Percentiles rank a stretch among this genome's conserved stretches.
Conservation (phyloP, 257 asterid species). For the Penstemon barbatus region DNA sequence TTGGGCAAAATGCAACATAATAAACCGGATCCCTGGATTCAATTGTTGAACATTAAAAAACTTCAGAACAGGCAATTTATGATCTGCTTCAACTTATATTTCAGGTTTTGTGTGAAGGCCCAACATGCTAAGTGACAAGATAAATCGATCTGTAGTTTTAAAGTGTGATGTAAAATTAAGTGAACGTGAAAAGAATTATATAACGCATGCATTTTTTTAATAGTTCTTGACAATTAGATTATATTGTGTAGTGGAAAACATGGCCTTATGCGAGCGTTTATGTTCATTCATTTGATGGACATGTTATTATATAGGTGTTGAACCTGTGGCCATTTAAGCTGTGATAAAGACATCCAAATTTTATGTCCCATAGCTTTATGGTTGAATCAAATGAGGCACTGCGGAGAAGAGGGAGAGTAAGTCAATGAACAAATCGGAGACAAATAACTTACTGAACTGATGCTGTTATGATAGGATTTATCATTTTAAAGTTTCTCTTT, state of each 20-base stretch:
- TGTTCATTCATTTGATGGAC: neutral
- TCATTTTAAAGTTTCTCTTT: too few relatives aligned
- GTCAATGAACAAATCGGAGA: conserved; percentile 7
- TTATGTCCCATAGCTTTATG: conserved; percentile 88
- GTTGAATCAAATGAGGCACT: conserved; percentile 99
- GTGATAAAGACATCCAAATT: conserved; percentile 63
- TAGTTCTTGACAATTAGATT: neutral
- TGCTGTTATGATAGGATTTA: too few relatives aligned
- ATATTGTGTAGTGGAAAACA: too few relatives aligned
- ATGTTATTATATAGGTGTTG: neutral
- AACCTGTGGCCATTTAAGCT: conserved; percentile 93
- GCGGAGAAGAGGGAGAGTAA: conserved; percentile 20
- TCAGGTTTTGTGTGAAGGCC: too few relatives aligned
- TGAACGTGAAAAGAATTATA: neutral
- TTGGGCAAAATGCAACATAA: conserved; percentile 93
- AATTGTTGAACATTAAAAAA: neutral
- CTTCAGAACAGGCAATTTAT: too few relatives aligned
- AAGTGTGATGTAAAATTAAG: neutral
- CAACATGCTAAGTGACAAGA: too few relatives aligned
- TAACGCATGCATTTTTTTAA: neutral
- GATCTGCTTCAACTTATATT: too few relatives aligned
- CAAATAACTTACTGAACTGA: neutral
- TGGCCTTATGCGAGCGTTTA: too few relatives aligned
- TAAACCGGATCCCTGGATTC: conserved; percentile 85
- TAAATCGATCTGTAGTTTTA: too few relatives aligned